phyloP scores from a whole-genome alignment of 192 early-diverging fungal genomes.

The Lobosporangium transversale region DNA sequence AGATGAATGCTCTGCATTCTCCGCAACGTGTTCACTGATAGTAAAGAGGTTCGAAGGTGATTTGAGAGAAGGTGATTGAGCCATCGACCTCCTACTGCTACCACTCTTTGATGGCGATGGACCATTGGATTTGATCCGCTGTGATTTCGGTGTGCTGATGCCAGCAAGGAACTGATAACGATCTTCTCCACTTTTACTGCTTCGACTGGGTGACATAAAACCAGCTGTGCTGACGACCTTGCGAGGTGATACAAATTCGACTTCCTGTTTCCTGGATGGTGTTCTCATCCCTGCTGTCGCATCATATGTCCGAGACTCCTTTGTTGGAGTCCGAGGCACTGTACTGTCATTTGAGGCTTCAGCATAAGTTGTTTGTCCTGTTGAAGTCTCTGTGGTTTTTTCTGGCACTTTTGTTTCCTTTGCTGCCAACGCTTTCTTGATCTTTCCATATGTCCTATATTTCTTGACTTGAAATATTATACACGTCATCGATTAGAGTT shows the following conservation, averaged over 20 bases:
- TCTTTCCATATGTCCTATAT: conserved; percentile 31
- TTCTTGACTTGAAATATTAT: conserved; percentile 29
- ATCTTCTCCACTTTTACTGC: conserved; percentile 1
- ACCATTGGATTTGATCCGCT: neutral
- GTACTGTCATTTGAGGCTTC: neutral
- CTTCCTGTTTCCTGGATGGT: conserved; percentile 21
- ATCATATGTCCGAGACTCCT: conserved; percentile 11
- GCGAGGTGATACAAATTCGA: conserved; percentile 43
- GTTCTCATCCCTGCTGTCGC: conserved; percentile 3
- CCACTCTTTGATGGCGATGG: conserved; percentile 22
- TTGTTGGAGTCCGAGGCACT: conserved; percentile 9
- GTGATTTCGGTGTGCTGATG: neutral
- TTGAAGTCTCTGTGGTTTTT: neutral
- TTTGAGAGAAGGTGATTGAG: conserved; percentile 5
- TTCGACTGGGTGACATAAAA: conserved; percentile 36
- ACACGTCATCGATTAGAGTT: too few species aligned
- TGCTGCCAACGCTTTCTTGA: conserved; percentile 27
- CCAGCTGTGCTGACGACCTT: conserved; percentile 21
- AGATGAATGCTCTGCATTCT: neutral
- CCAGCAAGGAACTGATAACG: conserved; percentile 4
- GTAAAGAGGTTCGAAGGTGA: conserved; percentile 18
- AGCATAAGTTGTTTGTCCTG: neutral
- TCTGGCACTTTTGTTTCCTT: neutral
- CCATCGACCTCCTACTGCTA: conserved; percentile 5
- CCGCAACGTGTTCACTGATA: conserved; percentile 8